phyloP scores from a whole-genome alignment of 441 rosid species.

The Rhodomyrtus psidioides region DNA sequence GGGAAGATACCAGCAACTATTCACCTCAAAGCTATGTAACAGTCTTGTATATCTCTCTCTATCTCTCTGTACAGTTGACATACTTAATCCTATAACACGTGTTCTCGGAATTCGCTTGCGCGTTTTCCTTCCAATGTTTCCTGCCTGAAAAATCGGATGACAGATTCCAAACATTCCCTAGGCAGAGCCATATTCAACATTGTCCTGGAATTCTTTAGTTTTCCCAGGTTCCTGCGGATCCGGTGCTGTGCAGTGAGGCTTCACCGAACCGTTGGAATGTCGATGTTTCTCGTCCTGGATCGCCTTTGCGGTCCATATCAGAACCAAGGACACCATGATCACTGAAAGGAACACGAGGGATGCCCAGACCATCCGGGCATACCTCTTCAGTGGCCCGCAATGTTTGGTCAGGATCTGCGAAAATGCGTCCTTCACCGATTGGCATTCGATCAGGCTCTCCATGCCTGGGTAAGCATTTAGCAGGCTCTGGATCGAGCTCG shows the following conservation, averaged over 20 bases:
- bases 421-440: constrained; percentile 45
- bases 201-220: constrained; percentile 1
- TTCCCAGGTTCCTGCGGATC: neutral
- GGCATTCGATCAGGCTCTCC: constrained; percentile 50
- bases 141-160: neutral
- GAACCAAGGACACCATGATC: constrained; percentile 35
- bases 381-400: constrained; percentile 46
- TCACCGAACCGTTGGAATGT: constrained; percentile 21
- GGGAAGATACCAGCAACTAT: neutral
- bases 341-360: constrained; percentile 34
- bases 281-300: constrained; percentile 18
- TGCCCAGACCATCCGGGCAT: constrained; percentile 37
- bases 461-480: constrained; percentile 46
- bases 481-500: constrained; percentile 40
- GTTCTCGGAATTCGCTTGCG: neutral
- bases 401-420: constrained; percentile 37
- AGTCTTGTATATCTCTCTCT: neutral
- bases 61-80: neutral
- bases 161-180: neutral
- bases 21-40: neutral
- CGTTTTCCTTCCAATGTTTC: neutral
- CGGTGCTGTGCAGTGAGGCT: constrained; percentile 18
- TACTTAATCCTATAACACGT: neutral
- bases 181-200: constrained; percentile 6
- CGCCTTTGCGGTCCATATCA: constrained; percentile 31